Base-by-base conservation (phyloP, 2,329 filamentous ascomycete genomes). In the Paracorniculantispora psalliotae region DNA sequence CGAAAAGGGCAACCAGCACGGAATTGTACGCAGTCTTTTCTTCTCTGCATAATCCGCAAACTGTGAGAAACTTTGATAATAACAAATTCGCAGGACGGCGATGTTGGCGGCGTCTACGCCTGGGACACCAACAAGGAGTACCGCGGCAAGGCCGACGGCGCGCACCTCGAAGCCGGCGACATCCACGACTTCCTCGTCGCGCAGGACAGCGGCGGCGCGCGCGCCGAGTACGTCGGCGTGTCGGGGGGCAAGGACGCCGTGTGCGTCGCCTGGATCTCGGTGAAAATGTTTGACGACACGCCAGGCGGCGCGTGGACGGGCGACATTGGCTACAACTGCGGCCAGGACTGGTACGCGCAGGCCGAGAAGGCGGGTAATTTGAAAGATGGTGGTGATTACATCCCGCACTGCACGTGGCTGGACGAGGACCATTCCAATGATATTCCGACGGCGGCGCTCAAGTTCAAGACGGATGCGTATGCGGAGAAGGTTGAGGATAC, bases 351-450 rank as follows among this genome's bases (percentile, higher is more conserved):
- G 59, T 59, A 52, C 43, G 23, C 48, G 25, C 48, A 57, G 48
- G 25, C 50, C 2, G 53, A 61, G 55, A 54, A n/a, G 28, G 59
- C 59, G 17, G 59, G 59, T 8, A 30, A 46, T 30, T 50, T 25
- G 30, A 33, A 61, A 7, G 30, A 30, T 17, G 49, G 49, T 3
- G 30, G 13, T 9, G 41, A 47, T 8, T 59, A 59, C 17, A 54
- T 61, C 19, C 59, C 59, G 12, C 48, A 28, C 21, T 60, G 59
- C 49, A 61, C 54, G 2, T 61, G 55, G 59, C 35, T 61, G 10
- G 59, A 58, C 25, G 49, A 52, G 35, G 59, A 61, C 28, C 59
- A 59, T 30, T 49, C n/a, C 28, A 51, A 59, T 30, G 55, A 25
- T 3, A 49, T 44, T 4, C 41, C 48, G 15, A 61, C 48, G 8